These are phyloP conservation scores for Cercospora nicotianae DNA, from an alignment of 2,329 filamentous ascomycete species.

Conservation along the genomic window DNA sequence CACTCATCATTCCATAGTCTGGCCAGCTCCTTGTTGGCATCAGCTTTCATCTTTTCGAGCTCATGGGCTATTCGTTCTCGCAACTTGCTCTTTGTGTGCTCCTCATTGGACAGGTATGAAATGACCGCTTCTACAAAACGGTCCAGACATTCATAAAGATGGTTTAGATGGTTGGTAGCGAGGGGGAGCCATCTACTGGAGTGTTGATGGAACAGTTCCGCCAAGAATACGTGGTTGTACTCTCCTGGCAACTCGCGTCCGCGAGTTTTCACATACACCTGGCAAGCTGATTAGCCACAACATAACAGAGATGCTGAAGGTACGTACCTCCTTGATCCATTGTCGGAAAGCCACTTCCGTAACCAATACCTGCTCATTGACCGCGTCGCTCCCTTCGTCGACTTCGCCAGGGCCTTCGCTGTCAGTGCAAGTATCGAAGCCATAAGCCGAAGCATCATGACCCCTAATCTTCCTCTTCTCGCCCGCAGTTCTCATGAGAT, in stretches of 20 bases:
- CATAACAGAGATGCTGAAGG: neutral
- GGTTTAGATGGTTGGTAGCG: neutral
- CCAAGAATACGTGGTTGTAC: slow-evolving; percentile 3
- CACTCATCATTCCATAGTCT: neutral
- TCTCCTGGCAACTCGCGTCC: neutral
- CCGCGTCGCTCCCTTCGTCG: neutral
- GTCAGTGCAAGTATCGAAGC: neutral
- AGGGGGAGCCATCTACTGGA: neutral
- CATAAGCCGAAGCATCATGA: neutral
- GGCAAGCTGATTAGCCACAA: neutral
- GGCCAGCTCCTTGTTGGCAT: neutral
- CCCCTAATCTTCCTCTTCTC: neutral
- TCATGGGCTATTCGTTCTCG: neutral
- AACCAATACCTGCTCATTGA: neutral
- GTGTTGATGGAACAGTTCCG: slow-evolving; percentile 1
- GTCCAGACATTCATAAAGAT: neutral
- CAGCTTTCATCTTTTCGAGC: slow-evolving; percentile 1
- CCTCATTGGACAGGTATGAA: neutral
- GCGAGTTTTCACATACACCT: slow-evolving; percentile 3
- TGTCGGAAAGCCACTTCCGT: neutral
- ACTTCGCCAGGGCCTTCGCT: neutral
- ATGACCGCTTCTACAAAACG: slow-evolving; percentile 1
- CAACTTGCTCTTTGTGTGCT: neutral
- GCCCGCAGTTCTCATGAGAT: neutral
- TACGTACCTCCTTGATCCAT: neutral